Percentiles rank a stretch among this genome's conserved stretches.
These are phyloP conservation scores for Xylariaceae sp. DNA, from an alignment of 2,329 filamentous ascomycete genomes.

Conservation along the genomic window DNA sequence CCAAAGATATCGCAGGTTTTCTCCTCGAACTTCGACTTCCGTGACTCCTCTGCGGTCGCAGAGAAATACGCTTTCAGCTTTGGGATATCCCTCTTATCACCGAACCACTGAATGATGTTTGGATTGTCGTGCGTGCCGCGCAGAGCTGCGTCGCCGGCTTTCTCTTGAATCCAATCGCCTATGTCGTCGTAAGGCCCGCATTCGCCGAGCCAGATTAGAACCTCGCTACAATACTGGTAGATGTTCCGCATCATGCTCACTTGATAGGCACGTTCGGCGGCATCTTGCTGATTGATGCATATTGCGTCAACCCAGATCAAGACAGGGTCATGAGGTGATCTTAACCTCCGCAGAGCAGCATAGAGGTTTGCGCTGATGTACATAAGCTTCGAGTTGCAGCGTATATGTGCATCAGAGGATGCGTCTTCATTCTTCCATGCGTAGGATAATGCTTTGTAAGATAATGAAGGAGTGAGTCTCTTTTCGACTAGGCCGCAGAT, in stretches of 20 bases:
- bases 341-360: slow-evolving; percentile 22
- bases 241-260: slow-evolving; percentile 32
- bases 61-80: slow-evolving; percentile 25
- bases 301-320: slow-evolving; percentile 30
- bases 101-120: slow-evolving; percentile 22
- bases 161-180: slow-evolving; percentile 13
- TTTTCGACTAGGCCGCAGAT: slow-evolving; percentile 24
- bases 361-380: slow-evolving; percentile 25
- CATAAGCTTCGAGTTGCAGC: slow-evolving; percentile 22
- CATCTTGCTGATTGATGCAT: slow-evolving; percentile 33
- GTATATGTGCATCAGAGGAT: slow-evolving; percentile 12
- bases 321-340: slow-evolving; percentile 13
- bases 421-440: slow-evolving; percentile 23
- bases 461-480: neutral
- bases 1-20: slow-evolving; percentile 24
- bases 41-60: neutral
- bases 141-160: neutral
- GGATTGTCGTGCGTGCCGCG: slow-evolving; percentile 4
- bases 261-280: slow-evolving; percentile 24
- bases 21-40: neutral
- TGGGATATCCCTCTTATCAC: slow-evolving; percentile 19
- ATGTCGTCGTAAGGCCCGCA: slow-evolving; percentile 21
- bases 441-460: slow-evolving; percentile 30
- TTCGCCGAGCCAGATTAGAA: slow-evolving; percentile 32
- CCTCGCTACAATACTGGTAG: slow-evolving; percentile 27